Evolutionary conservation across 192 early-diverging fungal genomes (phyloP), one percentile per base, ranked within the genome.

Genomic region (Entrophospora sp.): DNA sequence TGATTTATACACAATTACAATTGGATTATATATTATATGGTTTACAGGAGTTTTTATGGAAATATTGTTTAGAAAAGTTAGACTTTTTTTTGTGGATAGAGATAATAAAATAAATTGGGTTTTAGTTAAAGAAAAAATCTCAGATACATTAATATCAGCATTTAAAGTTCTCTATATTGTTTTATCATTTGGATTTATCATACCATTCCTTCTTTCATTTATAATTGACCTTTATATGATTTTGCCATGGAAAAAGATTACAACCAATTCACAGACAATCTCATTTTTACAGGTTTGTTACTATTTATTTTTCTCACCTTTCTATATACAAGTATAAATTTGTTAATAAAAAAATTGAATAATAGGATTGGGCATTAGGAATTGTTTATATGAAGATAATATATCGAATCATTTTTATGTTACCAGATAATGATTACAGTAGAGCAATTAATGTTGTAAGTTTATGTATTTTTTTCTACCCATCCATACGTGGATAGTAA

Each of bases 191-290:
- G 87, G 87, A 30, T n/a, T 92, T 6, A 51, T 90, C 16, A 64
- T 90, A 10, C 91, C 91, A 3, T 69, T 87, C 35, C 46, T 84
- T 5, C 43, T 89, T 2, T 90, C 91, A 13, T 62, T 90, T 13
- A 57, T 89, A 18, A 78, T 89, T 55, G 87, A 93, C 32, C 62
- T 93, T 10, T 92, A 91, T 70, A 48, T 92, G 22, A 79, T 91
- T 55, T 59, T 80, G 13, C 86, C 89, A 14, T 63, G 87, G 38
- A 69, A 77, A 28, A 71, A 66, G 55, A 31, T 73, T 24, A 55
- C 72, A 36, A 32, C 64, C 46, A 69, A 74, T 56, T 36, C 45
- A 42, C 49, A 45, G 9, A 58, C 44, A 30, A 65, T 36, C 56
- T 62, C 34, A 22, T 66, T 61, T 38, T 71, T 71, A 48, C 71